Evolutionary conservation across 2,329 filamentous ascomycete species (phyloP).

Genomic region (Sporothrix humicola): DNA sequence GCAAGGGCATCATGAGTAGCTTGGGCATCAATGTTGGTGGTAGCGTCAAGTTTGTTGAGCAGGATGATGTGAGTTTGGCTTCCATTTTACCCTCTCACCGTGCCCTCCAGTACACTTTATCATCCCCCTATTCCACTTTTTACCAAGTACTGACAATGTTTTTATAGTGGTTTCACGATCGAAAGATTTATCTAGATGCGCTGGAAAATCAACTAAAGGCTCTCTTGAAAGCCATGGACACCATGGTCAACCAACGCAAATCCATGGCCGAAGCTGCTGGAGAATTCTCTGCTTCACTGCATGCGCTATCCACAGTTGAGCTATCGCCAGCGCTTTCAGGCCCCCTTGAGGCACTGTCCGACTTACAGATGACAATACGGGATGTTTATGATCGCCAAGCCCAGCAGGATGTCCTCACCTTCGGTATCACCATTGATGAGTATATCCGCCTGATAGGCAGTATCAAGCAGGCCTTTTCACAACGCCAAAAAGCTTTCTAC

Average conservation of each 20-base stretch:
- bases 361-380: constrained; percentile 89
- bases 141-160: neutral
- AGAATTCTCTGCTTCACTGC: constrained; percentile 92
- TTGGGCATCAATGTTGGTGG: constrained; percentile 79
- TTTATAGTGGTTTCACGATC: constrained; percentile 91
- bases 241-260: constrained; percentile 89
- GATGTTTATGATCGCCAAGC: constrained; percentile 97
- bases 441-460: constrained; percentile 96
- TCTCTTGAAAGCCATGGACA: constrained; percentile 90
- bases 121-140: too few relatives aligned
- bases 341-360: constrained; percentile 87
- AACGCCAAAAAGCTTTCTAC: constrained; percentile 94
- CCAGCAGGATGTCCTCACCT: constrained; percentile 92
- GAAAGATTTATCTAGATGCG: constrained; percentile 91
- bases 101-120: too few relatives aligned
- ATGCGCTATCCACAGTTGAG: constrained; percentile 89
- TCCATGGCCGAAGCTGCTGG: constrained; percentile 90
- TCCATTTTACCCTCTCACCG: too few relatives aligned
- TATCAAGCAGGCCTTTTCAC: constrained; percentile 89
- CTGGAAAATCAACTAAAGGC: constrained; percentile 90
- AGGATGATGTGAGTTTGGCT: constrained; percentile 76
- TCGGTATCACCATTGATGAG: constrained; percentile 97
- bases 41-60: constrained; percentile 93
- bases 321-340: constrained; percentile 86
- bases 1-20: constrained; percentile 89